Evolutionary conservation across 805 yeast genomes (phyloP).

Genomic region (Candida patagonica): DNA sequence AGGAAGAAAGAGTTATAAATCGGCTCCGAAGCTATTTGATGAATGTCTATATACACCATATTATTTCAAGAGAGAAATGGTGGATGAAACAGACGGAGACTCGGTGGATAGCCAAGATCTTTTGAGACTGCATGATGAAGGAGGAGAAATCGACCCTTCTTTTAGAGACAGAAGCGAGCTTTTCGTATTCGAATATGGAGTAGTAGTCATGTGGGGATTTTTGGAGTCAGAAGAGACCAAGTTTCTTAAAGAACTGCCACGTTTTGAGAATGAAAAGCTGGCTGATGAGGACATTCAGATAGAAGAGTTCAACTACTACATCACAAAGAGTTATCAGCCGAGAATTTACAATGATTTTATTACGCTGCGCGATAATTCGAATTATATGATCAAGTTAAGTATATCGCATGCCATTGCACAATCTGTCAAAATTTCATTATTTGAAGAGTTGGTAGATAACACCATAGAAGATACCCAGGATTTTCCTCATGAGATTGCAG

Average conservation of each 20-base stretch:
- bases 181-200: slow-evolving; percentile 92
- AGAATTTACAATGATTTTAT: slow-evolving; percentile 94
- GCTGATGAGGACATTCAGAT: slow-evolving; percentile 87
- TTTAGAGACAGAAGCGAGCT: slow-evolving; percentile 60
- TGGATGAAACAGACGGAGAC: slow-evolving; percentile 19
- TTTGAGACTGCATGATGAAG: slow-evolving; percentile 80
- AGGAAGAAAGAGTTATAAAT: slow-evolving; percentile 48
- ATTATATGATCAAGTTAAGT: slow-evolving; percentile 85
- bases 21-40: slow-evolving; percentile 83
- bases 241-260: slow-evolving; percentile 75
- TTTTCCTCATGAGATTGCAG: slow-evolving; percentile 92
- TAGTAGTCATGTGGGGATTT: slow-evolving; percentile 96
- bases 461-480: slow-evolving; percentile 97
- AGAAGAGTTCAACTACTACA: slow-evolving; percentile 91
- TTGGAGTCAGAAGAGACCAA: slow-evolving; percentile 73
- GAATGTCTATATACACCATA: slow-evolving; percentile 94
- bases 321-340: slow-evolving; percentile 91
- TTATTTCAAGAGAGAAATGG: slow-evolving; percentile 30
- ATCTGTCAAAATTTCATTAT: slow-evolving; percentile 86
- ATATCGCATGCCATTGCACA: slow-evolving; percentile 95
- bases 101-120: slow-evolving; percentile 35
- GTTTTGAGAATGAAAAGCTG: slow-evolving; percentile 80
- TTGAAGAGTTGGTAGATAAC: slow-evolving; percentile 92
- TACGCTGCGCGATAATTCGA: slow-evolving; percentile 78
- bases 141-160: slow-evolving; percentile 88